Base-by-base conservation (phyloP, 305 asterid genomes). In the Plantago rigida region DNA sequence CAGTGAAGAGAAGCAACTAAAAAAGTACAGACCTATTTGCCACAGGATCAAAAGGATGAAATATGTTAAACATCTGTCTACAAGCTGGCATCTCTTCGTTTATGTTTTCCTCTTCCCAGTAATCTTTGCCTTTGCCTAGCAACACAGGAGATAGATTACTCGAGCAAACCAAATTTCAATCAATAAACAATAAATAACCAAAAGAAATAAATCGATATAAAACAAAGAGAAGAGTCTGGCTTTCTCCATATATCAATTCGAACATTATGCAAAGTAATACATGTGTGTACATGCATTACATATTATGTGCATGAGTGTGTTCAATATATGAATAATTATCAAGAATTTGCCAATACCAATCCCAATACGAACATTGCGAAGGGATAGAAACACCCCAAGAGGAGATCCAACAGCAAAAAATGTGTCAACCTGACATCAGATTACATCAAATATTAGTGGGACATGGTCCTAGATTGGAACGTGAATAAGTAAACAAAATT, bases 41-140 rank as follows among this genome's bases (percentile, higher is more conserved):
- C 72, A 92, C 97, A 14, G 97, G 99, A 74, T 92, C 99, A 68
- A 85, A 92, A 59, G 99, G 97, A 74, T 92, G 99, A 79, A 92
- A 92, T 64, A 92, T 80, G 78, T 92, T 88, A 58, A 88, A 84
- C 95, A 88, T 88, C 71, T 80, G 87, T 24, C 85, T 82, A 69
- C 99, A 92, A 47, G 93, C 88, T 64, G 95, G 99, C 84, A 88
- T 84, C 80, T 92, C 99, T 86, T 92, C 97, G 50, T 69, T 73
- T 67, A 88, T 72, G 64, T 66, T 78, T 74, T 82, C 91, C 50
- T 80, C 95, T 76, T 81, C 89, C 99, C 95, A 88, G 63, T 92
- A 92, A 12, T 80, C 75, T 72, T 80, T 72, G 34, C 94, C 95
- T 68, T 79, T 75, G 74, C 99, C 98, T 91, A 68, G 71, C 63